Conservation (phyloP, 2,329 filamentous ascomycete species). For the Trichocomaceae sp. region DNA sequence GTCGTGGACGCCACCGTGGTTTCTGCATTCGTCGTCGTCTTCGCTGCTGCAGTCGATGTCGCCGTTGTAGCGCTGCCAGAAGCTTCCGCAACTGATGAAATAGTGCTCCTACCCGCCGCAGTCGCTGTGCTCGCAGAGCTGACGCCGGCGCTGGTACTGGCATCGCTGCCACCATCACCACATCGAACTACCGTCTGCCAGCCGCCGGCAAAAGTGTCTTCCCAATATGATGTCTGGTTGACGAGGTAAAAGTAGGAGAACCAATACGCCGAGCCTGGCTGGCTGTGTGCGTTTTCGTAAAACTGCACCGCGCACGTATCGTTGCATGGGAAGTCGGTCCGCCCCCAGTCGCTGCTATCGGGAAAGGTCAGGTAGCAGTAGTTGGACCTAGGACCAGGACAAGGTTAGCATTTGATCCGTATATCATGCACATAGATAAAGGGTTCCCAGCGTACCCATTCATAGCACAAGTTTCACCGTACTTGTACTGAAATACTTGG, state of each 20-base stretch:
- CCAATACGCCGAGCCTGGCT: constrained; percentile 21
- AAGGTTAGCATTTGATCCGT: constrained; percentile 2
- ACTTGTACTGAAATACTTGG: constrained; percentile 22
- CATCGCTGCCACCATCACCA: constrained; percentile 15
- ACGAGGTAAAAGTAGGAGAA: constrained; percentile 22
- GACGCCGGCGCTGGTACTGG: constrained; percentile 2
- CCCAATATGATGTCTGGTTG: constrained; percentile 21
- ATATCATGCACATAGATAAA: neutral
- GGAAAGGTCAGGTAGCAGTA: constrained; percentile 22
- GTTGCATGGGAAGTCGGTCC: constrained; percentile 20
- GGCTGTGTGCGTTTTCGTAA: constrained; percentile 23
- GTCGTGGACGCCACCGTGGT: constrained; percentile 1
- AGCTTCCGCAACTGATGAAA: neutral
- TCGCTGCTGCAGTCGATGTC: neutral
- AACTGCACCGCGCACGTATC: constrained; percentile 24
- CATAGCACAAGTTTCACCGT: constrained; percentile 18
- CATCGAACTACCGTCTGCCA: constrained; percentile 20
- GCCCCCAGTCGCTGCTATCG: constrained; percentile 15
- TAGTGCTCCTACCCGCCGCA: neutral
- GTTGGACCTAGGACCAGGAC: constrained; percentile 16
- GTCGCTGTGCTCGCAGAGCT: constrained; percentile 14
- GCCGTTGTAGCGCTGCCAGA: neutral
- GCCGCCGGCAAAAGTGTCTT: constrained; percentile 20
- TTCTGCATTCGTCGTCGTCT: neutral
- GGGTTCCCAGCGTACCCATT: constrained; percentile 16